These are phyloP conservation scores for Backusella parvicylindrica DNA, from an alignment of 192 early-diverging fungal species.

Conservation along the genomic window DNA sequence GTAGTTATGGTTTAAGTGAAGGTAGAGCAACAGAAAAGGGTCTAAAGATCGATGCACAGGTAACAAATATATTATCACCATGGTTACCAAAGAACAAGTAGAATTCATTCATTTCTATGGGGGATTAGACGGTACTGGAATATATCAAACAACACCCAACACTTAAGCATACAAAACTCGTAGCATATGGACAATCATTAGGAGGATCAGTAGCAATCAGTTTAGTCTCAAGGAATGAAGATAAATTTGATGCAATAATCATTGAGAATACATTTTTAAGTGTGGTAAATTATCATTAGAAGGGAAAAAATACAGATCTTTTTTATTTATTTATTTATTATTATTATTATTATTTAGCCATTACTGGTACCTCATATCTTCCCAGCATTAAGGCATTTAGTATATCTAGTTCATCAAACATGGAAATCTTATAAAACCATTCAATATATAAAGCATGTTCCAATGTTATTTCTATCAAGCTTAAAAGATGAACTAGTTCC, in stretches of 20 bases:
- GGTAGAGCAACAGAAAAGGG: slow-evolving; percentile 83
- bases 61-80: slow-evolving; percentile 24
- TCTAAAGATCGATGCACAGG: slow-evolving; percentile 84
- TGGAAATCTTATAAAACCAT: slow-evolving; percentile 85
- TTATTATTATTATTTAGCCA: slow-evolving; percentile 44
- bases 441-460: slow-evolving; percentile 60
- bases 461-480: slow-evolving; percentile 83
- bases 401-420: slow-evolving; percentile 83
- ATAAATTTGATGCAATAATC: slow-evolving; percentile 76
- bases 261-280: slow-evolving; percentile 95
- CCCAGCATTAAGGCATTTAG: slow-evolving; percentile 65
- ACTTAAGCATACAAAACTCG: slow-evolving; percentile 72
- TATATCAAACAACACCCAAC: slow-evolving; percentile 77
- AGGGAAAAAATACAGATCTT: neutral
- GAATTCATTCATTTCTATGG: no score
- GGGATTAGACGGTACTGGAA: slow-evolving; percentile 70
- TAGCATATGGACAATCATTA: slow-evolving; percentile 94
- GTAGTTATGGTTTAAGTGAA: slow-evolving; percentile 27
- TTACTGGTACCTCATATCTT: slow-evolving; percentile 85
- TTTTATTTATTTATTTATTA: no score
- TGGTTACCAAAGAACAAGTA: no score
- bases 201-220: slow-evolving; percentile 96
- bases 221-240: slow-evolving; percentile 74
- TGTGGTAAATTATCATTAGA: slow-evolving; percentile 49
- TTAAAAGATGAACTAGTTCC: slow-evolving; percentile 87